These are phyloP conservation scores for Melampsora larici-populina DNA, from an alignment of 1,284 basidiomycete genomes.

Conservation along the genomic window DNA sequence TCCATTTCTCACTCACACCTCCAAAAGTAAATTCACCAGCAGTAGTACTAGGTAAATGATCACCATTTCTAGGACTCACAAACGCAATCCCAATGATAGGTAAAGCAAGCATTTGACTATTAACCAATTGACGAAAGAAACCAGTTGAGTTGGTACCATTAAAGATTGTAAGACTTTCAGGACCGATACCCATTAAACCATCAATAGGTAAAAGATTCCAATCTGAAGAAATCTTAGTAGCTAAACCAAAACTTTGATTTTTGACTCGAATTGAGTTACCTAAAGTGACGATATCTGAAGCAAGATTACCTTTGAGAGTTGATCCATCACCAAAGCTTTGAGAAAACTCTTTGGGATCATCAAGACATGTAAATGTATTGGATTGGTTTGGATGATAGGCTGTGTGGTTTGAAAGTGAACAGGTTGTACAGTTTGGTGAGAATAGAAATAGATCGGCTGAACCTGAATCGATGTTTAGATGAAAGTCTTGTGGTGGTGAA, in stretches of 20 bases:
- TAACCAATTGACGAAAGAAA: slow-evolving; percentile 23
- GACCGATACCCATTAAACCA: slow-evolving; percentile 31
- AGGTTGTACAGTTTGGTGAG: slow-evolving; percentile 21
- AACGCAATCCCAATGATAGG: slow-evolving; percentile 40
- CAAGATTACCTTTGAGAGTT: slow-evolving; percentile 10
- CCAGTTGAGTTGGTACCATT: slow-evolving; percentile 13
- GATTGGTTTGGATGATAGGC: background rate
- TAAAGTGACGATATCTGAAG: slow-evolving; percentile 7
- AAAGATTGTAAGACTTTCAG: slow-evolving; percentile 19
- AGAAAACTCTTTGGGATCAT: background rate
- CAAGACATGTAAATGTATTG: background rate
- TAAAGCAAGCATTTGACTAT: background rate
- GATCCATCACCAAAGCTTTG: slow-evolving; percentile 25
- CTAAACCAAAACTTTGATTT: slow-evolving; percentile 31
- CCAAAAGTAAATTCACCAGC: slow-evolving; percentile 36
- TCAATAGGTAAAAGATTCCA: slow-evolving; percentile 24
- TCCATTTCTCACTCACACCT: slow-evolving; percentile 15
- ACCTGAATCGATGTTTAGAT: slow-evolving; percentile 37
- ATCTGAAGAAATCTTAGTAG: slow-evolving; percentile 21
- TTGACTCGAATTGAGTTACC: background rate
- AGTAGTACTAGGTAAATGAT: background rate
- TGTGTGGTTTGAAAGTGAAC: slow-evolving; percentile 15
- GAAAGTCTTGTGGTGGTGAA: slow-evolving; percentile 17
- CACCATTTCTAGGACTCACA: background rate
- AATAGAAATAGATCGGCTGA: slow-evolving; percentile 38